Base-by-base conservation (phyloP, 768 basidiomycete species). In the Suillus subaureus region DNA sequence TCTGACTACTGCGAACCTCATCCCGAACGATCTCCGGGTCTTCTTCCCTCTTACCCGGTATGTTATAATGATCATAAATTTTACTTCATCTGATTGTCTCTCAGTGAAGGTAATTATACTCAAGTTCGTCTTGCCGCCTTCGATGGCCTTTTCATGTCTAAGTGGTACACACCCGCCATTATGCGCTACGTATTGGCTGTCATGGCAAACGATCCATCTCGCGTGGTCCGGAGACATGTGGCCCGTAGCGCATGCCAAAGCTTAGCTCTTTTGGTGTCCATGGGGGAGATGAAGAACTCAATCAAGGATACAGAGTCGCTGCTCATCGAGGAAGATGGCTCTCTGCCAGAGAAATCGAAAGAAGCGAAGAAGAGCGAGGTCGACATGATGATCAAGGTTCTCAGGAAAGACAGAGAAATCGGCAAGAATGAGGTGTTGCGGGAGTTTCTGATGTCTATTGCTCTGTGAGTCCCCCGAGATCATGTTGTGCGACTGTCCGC, bases 111-210 rank as follows among this genome's bases (percentile, higher is more conserved):
- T 47, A 97, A 98, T 73, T 95, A 91, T 70, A 90, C 90, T 3
- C 91, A 93, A 73, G 93, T 99, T 54, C 90, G 97, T 55, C 85
- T 94, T 54, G 89, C 93, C 5, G 97, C 97, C 4, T 97, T 99
- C 70, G 97, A 99, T 77, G 93, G 94, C 40, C 83, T 99, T 12
- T 90, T 97, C 82, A 79, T 95, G 74, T 91, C 91, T 64, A 90
- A 94, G 78, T 91, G 95, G 94, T 90, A 94, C 74, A 84, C 89
- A 2, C 89, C 89, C 42, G 85, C 87, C 71, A 88, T 96, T 70
- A 92, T 93, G 87, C 87, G 88, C 16, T 98, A 98, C 73, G 82
- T 98, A 68, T 83, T 97, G 58, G 86, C 93, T 12, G 91, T 97
- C 64, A 89, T 97, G 80, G 87, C 89, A 9, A 85, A 89, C 71